Conservation (phyloP, 2,329 filamentous ascomycete species). For the Coniella lustricola region DNA sequence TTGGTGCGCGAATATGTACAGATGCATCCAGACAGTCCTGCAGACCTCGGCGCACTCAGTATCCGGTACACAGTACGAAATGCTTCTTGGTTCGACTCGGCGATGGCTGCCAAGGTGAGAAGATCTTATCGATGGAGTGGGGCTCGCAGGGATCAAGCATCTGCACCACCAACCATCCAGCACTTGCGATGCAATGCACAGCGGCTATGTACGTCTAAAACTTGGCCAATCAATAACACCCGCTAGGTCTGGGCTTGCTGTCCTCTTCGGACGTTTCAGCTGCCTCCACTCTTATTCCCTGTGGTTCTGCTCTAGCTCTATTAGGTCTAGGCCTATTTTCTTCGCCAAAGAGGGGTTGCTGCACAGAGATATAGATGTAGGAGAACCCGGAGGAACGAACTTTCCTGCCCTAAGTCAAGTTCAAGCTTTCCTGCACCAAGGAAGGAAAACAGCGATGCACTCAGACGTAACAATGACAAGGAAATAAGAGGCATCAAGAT, state of each 20-base stretch:
- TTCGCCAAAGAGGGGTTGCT: no score
- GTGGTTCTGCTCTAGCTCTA: not conserved
- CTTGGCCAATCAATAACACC: slow-evolving; percentile 21
- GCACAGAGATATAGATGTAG: no score
- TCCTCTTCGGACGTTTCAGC: slow-evolving; percentile 22
- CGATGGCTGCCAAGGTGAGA: slow-evolving; percentile 7
- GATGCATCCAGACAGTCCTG: not conserved
- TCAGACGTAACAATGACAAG: no score
- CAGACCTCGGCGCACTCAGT: no score
- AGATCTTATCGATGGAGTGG: slow-evolving; percentile 11
- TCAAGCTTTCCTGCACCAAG: no score
- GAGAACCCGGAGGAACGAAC: no score
- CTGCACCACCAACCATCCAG: slow-evolving; percentile 9
- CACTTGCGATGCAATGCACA: slow-evolving; percentile 25
- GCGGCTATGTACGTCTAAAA: slow-evolving; percentile 27
- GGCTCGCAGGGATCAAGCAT: slow-evolving; percentile 9
- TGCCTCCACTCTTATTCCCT: slow-evolving; percentile 12
- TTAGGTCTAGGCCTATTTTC: no score
- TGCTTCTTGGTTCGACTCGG: slow-evolving; percentile 2
- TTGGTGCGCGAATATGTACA: no score
- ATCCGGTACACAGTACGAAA: no score
- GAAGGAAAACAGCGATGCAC: no score
- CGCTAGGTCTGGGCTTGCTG: not conserved
- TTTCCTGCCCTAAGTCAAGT: no score
- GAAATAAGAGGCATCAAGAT: no score